A percentile compares a stretch with the other conserved stretches of the same genome.
phyloP scores from a whole-genome alignment of 768 basidiomycete genomes.

The Exsudoporus frostii region DNA sequence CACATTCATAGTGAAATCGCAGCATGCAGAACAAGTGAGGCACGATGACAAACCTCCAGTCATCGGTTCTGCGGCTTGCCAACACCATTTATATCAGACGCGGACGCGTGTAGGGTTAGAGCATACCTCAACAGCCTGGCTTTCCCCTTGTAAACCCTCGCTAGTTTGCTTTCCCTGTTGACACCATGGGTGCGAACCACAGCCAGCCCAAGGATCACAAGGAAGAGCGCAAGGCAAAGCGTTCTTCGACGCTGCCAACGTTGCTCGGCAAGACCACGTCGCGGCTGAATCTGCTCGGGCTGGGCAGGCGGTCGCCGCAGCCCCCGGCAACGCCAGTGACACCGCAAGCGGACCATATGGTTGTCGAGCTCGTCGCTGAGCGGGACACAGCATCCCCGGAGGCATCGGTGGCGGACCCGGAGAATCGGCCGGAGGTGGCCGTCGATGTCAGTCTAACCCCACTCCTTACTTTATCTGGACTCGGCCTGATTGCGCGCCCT shows the following conservation, averaged over 20 bases:
- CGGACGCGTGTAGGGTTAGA: constrained; percentile 15
- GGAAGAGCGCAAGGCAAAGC: constrained; percentile 24
- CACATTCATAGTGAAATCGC: constrained; percentile 14
- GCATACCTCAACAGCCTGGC: not conserved
- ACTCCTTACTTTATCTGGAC: not conserved
- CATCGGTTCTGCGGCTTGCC: constrained; percentile 8
- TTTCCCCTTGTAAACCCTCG: not conserved
- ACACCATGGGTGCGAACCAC: constrained; percentile 26
- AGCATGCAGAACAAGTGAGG: constrained; percentile 32
- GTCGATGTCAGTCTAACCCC: constrained; percentile 8
- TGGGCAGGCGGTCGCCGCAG: constrained; percentile 31
- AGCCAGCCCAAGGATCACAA: constrained; percentile 24
- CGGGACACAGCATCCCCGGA: constrained; percentile 26
- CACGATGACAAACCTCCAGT: constrained; percentile 14
- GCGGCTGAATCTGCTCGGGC: constrained; percentile 26
- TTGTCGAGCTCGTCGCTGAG: constrained; percentile 12
- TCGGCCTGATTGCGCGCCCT: constrained; percentile 10
- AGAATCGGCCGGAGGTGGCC: constrained; percentile 29
- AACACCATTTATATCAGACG: constrained; percentile 20
- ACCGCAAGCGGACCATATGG: constrained; percentile 9
- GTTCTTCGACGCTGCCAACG: constrained; percentile 22
- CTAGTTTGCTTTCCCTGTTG: not conserved
- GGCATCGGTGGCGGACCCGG: constrained; percentile 14
- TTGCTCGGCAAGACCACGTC: constrained; percentile 27
- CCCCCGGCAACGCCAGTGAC: constrained; percentile 27